A percentile compares a stretch with the other conserved stretches of the same genome.
Evolutionary conservation across 768 basidiomycete species (phyloP).

Genomic region (Ramaria rubella): DNA sequence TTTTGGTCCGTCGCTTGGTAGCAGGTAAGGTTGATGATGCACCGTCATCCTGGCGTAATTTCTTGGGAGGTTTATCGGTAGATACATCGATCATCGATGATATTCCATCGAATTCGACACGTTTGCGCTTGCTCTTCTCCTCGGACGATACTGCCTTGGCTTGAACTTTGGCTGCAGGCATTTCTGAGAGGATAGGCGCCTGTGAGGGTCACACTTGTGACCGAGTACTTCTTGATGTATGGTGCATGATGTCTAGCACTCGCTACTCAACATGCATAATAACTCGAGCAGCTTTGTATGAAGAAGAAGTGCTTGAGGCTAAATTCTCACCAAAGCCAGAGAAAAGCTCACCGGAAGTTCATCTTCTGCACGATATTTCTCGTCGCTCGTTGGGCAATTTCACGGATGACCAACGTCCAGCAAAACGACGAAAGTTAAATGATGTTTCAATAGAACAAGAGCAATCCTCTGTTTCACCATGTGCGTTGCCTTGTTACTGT

Average conservation of each 20-base stretch:
- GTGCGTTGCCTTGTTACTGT: neutral
- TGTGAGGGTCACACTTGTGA: neutral
- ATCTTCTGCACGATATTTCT: neutral
- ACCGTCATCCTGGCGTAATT: neutral
- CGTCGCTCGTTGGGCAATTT: neutral
- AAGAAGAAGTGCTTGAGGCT: neutral
- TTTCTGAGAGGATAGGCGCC: neutral
- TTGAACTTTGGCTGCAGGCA: neutral
- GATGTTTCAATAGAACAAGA: neutral
- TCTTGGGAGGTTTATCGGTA: neutral
- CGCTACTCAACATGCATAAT: neutral
- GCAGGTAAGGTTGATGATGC: no score
- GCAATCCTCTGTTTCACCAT: neutral
- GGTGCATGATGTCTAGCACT: neutral
- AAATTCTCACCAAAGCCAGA: neutral
- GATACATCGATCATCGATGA: neutral
- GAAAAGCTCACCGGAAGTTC: neutral
- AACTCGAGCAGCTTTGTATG: neutral
- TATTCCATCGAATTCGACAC: neutral
- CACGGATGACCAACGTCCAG: neutral
- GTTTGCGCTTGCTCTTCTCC: neutral
- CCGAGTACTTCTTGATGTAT: neutral
- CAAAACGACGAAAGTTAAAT: neutral
- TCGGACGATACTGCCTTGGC: neutral
- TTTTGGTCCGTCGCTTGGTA: neutral